These are phyloP conservation scores for Lodderomyces jiufengensis DNA, from an alignment of 1,139 yeast species.

Conservation along the genomic window DNA sequence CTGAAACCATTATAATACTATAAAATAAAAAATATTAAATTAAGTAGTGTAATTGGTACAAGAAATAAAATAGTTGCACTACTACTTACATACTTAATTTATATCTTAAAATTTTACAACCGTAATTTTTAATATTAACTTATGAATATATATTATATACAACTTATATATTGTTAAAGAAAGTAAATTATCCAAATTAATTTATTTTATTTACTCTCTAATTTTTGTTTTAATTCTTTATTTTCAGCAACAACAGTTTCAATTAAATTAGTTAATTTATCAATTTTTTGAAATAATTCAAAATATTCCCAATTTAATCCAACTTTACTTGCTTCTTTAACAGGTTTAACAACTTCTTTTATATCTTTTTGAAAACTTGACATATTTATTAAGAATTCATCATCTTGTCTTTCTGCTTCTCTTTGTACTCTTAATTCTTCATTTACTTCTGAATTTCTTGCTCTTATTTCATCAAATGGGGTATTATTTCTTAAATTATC, in stretches of 20 bases:
- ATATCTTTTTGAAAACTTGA: slow-evolving; percentile 48
- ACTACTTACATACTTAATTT: no score
- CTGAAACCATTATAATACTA: no score
- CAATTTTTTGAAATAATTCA: slow-evolving; percentile 50
- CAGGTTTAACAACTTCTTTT: slow-evolving; percentile 51
- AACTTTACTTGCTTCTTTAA: slow-evolving; percentile 46
- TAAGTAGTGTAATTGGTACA: no score
- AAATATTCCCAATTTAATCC: slow-evolving; percentile 70
- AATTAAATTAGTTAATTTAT: slow-evolving; percentile 41
- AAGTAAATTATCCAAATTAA: no score
- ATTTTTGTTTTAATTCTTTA: slow-evolving; percentile 24
- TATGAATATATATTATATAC: no score
- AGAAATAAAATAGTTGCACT: no score
- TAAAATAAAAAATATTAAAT: no score
- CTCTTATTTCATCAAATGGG: slow-evolving; percentile 30
- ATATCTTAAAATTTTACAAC: no score
- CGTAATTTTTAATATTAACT: no score
- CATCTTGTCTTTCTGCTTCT: slow-evolving; percentile 69
- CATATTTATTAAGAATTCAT: slow-evolving; percentile 55
- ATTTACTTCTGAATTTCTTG: slow-evolving; percentile 33
- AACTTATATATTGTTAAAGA: no score
- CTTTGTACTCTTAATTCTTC: slow-evolving; percentile 48
- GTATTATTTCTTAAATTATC: slow-evolving; percentile 16
- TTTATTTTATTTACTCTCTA: slow-evolving; percentile 10
- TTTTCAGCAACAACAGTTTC: slow-evolving; percentile 44